Conservation (phyloP, 495 filamentous ascomycete genomes). For the Talaromyces wortmannii region DNA sequence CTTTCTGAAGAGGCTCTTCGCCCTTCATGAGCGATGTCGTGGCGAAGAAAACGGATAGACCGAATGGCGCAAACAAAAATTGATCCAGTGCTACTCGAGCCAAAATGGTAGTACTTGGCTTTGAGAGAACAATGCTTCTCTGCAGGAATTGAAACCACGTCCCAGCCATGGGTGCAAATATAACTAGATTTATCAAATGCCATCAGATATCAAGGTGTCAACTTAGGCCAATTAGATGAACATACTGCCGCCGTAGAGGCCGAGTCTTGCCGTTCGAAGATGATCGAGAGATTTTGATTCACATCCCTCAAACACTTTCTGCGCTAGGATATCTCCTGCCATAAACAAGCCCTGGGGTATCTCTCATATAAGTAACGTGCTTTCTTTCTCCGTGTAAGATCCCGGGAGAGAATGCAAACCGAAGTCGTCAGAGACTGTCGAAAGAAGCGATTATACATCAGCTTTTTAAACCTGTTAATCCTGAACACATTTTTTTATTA, state of each 20-base stretch:
- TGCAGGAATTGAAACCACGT: constrained; percentile 1
- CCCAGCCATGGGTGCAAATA: neutral
- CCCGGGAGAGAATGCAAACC: no score
- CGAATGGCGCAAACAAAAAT: neutral
- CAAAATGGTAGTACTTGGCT: neutral
- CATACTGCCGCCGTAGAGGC: neutral
- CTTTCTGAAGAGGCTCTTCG: neutral
- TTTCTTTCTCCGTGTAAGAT: no score
- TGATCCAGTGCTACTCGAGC: neutral
- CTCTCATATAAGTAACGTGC: no score
- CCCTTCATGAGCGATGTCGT: neutral
- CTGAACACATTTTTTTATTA: no score
- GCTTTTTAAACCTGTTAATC: no score
- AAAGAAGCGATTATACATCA: no score
- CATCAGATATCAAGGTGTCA: neutral
- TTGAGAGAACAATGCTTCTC: neutral
- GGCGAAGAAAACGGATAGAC: neutral
- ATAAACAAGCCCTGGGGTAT: neutral
- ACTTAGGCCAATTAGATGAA: neutral
- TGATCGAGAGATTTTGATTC: neutral
- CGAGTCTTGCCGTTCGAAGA: neutral
- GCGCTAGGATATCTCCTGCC: neutral
- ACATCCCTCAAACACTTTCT: neutral
- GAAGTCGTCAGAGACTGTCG: no score
- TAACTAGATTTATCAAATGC: neutral